Evolutionary conservation across 1,284 basidiomycete genomes (phyloP), one percentile per base, ranked within the genome.

Genomic region (Gymnopus androsaceus): DNA sequence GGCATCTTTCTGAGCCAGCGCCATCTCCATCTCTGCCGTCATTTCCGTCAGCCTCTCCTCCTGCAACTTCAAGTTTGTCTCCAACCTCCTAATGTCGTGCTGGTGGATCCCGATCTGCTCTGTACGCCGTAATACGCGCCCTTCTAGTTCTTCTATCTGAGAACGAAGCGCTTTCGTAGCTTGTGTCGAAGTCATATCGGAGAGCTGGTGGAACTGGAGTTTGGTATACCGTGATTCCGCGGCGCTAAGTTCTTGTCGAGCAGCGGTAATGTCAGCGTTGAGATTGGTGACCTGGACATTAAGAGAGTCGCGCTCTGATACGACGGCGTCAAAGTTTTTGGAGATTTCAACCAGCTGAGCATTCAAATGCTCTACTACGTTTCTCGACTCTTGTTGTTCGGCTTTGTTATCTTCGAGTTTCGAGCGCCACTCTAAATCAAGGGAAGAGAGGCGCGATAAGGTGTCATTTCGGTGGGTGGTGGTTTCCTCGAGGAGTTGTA

Each of bases 41-140:
- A 88, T 79, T 72, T 90, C 89, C 7, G 66, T 69, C 27, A 90
- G 69, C 9, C 87, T 77, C 31, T 91, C 89, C 65, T 92, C 88
- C 56, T 88, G 84, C 31, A 91, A 69, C 55, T 77, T 75, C 54
- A 87, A 63, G 61, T 91, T 91, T 46, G 82, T 84, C 69, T 90
- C 88, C 34, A 91, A 70, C 31, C 87, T 79, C 65, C 80, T 79
- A 63, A 86, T 85, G 58, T 91, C 88, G 61, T 90, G 87, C 58
- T 89, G 87, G 56, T 87, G 84, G 48, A 87, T 76, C 9, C 83
- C 83, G 61, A 90, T 84, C 65, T 87, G 85, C 62, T 90, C 83
- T 2, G 82, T 88, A 34, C 83, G 74, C 38, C 87, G 75, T 60
- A 78, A 59, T 31, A 90, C 77, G 7, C 85, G 80, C 12, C 65